Evolutionary conservation across 2,329 filamentous ascomycete genomes (phyloP), one percentile per base, ranked within the genome.

Genomic region (Aspergillus sp.): DNA sequence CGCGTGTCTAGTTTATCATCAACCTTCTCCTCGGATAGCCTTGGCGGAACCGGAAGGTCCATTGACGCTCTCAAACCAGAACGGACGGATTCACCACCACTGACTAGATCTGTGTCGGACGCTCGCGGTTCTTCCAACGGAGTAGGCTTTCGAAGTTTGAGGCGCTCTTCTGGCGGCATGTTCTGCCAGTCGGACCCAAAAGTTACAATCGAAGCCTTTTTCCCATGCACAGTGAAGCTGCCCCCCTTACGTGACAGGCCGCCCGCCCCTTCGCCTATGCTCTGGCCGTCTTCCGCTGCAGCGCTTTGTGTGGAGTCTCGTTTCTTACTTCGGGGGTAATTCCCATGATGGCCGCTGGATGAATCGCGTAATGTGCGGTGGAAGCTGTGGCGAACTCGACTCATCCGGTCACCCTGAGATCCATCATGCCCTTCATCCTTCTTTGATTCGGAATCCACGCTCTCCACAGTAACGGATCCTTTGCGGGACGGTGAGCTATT

Each of bases 131-230:
- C 76, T 33, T 79, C 75, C 3, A 70, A 66, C 25, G 72, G 72
- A 3, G 72, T 72, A 23, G 75, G 73, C 67, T 78, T 90, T 55
- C 87, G 83, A 49, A 87, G 79, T 57, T 87, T 84, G 43, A 91
- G 77, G 39, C 88, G 86, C 68, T 93, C 89, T 60, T 93, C 90
- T 0, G 86, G 82, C 1, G 88, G 83, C 75, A 93, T 85, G 58
- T 84, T 88, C 68, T 93, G 88, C 79, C 96, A 87, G 66, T 96
- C 93, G n/a, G 88, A 87, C 8, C 93, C 92, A 71, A 99, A 96
- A n/a, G 91, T 96, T 65, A 99, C 91, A 56, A 99, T 90, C 1
- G 92, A 96, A 3, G 95, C 95, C 75, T 99, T 98, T 79, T 98
- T 99, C 60, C 95, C 93, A 69, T 99, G 95, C 4, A 99, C 88